phyloP scores from a whole-genome alignment of 306 rosid genomes.

The Geum urbanum region DNA sequence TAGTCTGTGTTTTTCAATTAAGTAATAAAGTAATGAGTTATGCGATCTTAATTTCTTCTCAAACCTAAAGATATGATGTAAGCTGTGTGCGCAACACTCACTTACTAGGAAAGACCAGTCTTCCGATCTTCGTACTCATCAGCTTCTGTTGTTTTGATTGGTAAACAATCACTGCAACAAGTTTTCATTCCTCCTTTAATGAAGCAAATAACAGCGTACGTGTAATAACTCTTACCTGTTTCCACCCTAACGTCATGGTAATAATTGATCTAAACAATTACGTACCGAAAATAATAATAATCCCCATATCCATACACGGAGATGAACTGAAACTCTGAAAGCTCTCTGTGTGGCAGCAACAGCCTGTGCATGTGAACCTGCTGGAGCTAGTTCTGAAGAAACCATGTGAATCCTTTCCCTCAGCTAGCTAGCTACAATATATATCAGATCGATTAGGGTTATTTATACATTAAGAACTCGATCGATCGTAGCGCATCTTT shows the following conservation, averaged over 20 bases:
- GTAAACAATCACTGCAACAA: background rate
- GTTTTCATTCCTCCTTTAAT: background rate
- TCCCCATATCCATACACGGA: background rate
- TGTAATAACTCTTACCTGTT: background rate
- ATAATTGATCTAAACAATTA: background rate
- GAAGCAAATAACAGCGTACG: background rate
- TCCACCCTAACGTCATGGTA: background rate
- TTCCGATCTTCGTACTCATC: no score
- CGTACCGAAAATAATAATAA: background rate
- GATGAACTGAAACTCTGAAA: no score
- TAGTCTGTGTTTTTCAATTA: background rate
- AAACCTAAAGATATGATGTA: no score
- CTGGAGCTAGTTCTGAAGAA: background rate
- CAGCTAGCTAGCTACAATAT: background rate
- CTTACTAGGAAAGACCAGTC: no score
- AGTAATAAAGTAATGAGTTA: no score
- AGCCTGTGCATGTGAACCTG: background rate
- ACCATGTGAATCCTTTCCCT: conserved; percentile 2
- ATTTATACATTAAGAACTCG: no score
- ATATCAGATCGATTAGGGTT: background rate
- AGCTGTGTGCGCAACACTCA: no score
- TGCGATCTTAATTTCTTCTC: no score
- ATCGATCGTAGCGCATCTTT: background rate
- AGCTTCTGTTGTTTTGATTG: background rate
- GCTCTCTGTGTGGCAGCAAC: no score